Conservation (phyloP, 2,329 filamentous ascomycete species). For the Fusarium haematococcum region DNA sequence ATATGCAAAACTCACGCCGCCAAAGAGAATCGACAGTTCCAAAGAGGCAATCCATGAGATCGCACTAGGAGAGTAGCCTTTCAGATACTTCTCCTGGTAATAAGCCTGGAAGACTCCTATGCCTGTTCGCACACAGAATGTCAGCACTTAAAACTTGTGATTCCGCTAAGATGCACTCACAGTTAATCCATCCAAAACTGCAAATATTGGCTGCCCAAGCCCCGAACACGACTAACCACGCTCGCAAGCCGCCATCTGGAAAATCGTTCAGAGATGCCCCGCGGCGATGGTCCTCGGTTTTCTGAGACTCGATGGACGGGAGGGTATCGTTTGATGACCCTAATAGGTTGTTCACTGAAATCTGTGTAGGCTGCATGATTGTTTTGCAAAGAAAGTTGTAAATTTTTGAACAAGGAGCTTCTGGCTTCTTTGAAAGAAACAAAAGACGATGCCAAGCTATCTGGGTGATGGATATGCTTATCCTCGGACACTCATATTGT, state of each 20-base stretch:
- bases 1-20: not conserved
- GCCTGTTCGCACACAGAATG: not conserved
- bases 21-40: not conserved
- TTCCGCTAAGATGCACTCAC: not conserved
- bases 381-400: not conserved
- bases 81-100: not conserved
- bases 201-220: slow-evolving; percentile 1
- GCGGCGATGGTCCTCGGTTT: not conserved
- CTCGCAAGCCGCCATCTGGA: not conserved
- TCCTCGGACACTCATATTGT: not conserved
- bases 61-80: not conserved
- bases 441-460: not conserved
- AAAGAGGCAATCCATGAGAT: slow-evolving; percentile 2
- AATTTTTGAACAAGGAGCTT: not conserved
- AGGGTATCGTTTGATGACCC: not conserved
- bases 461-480: not conserved
- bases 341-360: not conserved
- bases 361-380: not conserved
- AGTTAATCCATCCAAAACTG: slow-evolving; percentile 3
- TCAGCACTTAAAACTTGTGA: not conserved
- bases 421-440: not conserved
- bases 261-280: not conserved
- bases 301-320: not conserved
- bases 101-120: not conserved
- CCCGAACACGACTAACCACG: not conserved